Base-by-base conservation (phyloP, 495 filamentous ascomycete genomes). In the Rhizodiscina lignyota region DNA sequence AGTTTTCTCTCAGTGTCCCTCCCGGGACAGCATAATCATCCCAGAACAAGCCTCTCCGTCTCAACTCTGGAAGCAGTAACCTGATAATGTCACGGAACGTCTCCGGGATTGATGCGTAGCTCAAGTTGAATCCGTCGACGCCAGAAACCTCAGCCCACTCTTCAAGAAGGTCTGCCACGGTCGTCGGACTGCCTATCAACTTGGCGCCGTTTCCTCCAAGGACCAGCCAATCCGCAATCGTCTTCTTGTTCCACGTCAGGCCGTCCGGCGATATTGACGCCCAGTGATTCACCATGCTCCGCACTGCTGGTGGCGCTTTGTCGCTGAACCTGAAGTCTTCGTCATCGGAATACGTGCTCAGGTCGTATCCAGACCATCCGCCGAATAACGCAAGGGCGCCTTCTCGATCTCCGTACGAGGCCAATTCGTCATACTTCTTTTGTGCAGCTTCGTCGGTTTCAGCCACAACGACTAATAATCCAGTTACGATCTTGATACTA, bases 71-170 rank as follows among this genome's bases (percentile, higher is more conserved):
- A 11, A 77, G 41, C 13, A 79, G 49, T 15, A 72, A 45, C 34
- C 76, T 67, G 33, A 71, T 60, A n/a, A 76, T 56, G 39, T 76
- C 72, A 39, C 67, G 60, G 52, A 78, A 79, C 1, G 67, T 69
- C 16, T 66, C 65, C 0, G 73, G 74, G 36, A 66, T 70, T 20
- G 66, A 65, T 1, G 66, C 64, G 48, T 77, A 77, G 18, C 66
- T 67, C 67, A 69, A 57, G 44, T 70, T 71, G 41, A 48, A 48
- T 15, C 41, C 41, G 27, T 48, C 41, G 1, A 48, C 41, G 18
- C 41, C 41, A 5, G 44, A 36, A 35, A 44, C 44, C 2, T 18
- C 5, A 5, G 44, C 35, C 44, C 44, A 48, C 15, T 15, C 31
- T 26, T 48, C 32, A 10, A 48, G 24, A 2, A 27, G 34, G 30